Conservation (phyloP, 176 grass and related monocot genomes). For the Cocos nucifera region DNA sequence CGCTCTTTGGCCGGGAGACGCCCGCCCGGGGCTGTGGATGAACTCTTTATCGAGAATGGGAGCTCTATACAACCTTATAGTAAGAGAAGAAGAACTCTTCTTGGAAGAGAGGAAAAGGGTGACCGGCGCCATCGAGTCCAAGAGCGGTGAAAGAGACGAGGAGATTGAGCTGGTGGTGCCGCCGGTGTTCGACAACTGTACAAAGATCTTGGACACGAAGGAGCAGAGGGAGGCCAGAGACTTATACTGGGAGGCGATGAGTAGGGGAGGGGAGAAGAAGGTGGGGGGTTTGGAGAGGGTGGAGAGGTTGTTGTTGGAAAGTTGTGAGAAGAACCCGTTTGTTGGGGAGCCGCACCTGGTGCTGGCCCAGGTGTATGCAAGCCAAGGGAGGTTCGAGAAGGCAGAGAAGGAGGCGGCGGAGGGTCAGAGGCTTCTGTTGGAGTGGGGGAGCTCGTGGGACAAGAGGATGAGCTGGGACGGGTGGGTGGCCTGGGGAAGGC, state of each 20-base stretch:
- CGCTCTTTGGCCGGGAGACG: conserved; percentile 51
- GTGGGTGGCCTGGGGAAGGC: conserved; percentile 70
- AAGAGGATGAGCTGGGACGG: conserved; percentile 83
- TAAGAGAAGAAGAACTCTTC: conserved; percentile 38
- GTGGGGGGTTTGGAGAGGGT: too few relatives aligned
- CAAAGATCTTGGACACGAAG: conserved; percentile 27
- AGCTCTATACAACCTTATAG: conserved; percentile 45
- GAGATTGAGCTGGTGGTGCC: conserved; percentile 44
- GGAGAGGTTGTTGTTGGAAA: conserved; percentile 29
- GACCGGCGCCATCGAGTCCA: background rate
- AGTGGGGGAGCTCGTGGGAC: conserved; percentile 86
- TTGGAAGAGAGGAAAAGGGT: conserved; percentile 2
- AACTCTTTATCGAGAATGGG: conserved; percentile 48
- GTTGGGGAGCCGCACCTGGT: conserved; percentile 57
- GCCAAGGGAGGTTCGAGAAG: conserved; percentile 34
- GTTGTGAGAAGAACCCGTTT: conserved; percentile 48
- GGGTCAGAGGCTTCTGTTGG: conserved; percentile 47
- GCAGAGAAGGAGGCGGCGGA: conserved; percentile 27
- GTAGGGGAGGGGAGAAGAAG: background rate
- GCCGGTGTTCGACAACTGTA: conserved; percentile 61
- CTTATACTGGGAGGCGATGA: conserved; percentile 65
- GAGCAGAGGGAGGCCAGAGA: conserved; percentile 50
- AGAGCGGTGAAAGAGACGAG: background rate
- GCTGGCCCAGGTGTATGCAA: conserved; percentile 54
- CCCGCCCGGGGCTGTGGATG: conserved; percentile 55